A percentile compares a stretch with the other conserved stretches of the same genome.
Conservation (phyloP, 192 early-diverging fungal species). For the Podila epigama region DNA sequence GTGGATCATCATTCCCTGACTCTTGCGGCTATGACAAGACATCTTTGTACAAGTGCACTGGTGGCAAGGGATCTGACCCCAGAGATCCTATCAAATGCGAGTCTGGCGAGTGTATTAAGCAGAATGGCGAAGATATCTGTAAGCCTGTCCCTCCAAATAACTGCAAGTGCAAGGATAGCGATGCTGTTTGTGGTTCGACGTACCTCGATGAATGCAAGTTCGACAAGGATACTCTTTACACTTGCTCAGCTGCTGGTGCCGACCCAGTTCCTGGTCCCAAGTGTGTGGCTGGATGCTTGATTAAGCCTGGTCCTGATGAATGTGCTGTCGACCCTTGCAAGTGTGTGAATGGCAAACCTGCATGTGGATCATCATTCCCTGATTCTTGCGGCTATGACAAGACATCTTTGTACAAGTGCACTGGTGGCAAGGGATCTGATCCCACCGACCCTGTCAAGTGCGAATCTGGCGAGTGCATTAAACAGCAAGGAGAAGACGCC, state of each 20-base stretch:
- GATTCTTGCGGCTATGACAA: not conserved
- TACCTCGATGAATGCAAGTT: not conserved
- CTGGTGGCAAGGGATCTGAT: not conserved
- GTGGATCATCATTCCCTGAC: not conserved
- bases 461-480: too few species aligned
- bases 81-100: not conserved
- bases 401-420: not conserved
- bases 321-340: too few species aligned
- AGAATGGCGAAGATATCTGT: not conserved
- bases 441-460: not conserved
- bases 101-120: not conserved
- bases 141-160: not conserved
- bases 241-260: not conserved
- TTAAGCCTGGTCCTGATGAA: too few species aligned
- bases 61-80: not conserved
- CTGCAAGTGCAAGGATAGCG: not conserved
- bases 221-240: not conserved
- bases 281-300: not conserved
- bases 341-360: too few species aligned
- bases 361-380: not conserved
- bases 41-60: not conserved
- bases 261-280: not conserved
- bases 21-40: not conserved
- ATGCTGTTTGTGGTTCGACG: not conserved
- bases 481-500: too few species aligned